Evolutionary conservation across 129 eudicot species (phyloP).

Genomic region (Solidago caesia): DNA sequence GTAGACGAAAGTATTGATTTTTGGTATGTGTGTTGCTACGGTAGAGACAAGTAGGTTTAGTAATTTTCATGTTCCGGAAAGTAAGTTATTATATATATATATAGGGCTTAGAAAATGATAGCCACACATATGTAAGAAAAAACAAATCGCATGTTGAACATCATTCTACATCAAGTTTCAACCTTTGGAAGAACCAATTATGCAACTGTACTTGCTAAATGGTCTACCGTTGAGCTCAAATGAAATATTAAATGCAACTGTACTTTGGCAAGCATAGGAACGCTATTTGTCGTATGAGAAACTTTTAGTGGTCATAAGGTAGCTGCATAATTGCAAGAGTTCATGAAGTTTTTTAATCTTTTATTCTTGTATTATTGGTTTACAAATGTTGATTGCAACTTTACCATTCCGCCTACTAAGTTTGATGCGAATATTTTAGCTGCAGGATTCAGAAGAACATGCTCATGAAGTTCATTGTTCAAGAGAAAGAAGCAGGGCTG

Average conservation of each 20-base stretch:
- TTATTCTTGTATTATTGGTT: constrained; percentile 13
- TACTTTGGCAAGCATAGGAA: no score
- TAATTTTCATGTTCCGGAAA: not conserved
- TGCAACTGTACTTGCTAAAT: constrained; percentile 1
- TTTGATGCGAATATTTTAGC: constrained; percentile 10
- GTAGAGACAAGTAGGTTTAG: no score
- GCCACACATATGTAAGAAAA: not conserved
- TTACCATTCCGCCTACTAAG: constrained; percentile 2
- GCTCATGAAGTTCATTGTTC: constrained; percentile 83
- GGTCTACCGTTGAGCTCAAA: not conserved
- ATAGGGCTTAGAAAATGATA: no score
- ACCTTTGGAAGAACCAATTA: not conserved
- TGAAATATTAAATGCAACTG: not conserved
- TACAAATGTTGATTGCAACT: not conserved
- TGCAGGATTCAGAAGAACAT: constrained; percentile 43
- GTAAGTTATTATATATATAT: no score
- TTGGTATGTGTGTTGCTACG: not conserved
- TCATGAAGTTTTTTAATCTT: not conserved
- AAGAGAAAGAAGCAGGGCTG: constrained; percentile 92
- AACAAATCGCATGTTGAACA: not conserved
- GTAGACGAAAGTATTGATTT: constrained; percentile 5
- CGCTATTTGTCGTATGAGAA: not conserved
- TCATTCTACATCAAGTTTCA: not conserved
- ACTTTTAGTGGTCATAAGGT: not conserved
- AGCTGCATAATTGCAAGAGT: not conserved